Evolutionary conservation across 225 moss, liverwort and hornwort species (phyloP), one percentile per base, ranked within the genome.

Genomic region (Anthoceros angustus): DNA sequence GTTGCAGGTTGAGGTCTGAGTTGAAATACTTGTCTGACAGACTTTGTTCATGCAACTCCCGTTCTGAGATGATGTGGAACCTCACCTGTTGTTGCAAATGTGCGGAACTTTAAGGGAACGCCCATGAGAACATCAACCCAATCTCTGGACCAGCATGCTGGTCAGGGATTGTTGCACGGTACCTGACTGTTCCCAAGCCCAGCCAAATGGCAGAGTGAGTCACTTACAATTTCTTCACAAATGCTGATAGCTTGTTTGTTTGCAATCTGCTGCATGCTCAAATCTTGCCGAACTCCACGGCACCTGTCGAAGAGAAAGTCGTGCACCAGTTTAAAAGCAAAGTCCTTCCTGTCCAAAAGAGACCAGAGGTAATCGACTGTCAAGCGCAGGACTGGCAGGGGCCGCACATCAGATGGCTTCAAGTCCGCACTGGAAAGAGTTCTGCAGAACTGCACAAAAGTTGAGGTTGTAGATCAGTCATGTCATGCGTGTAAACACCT

Each of bases 301-400:
- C 90, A 88, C 62, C 94, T 86, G 67, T 95, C 94, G 39, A 95
- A 95, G 40, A 90, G 86, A 65, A 95, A 95, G 39, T 85, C 76
- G 66, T 95, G 94, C 2, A 90, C 86, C 62, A 85, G 73, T 71
- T 95, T 84, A 66, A 90, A 95, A 50, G 84, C 40, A 67, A 73
- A 80, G 68, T 95, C 94, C 25, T 78, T 77, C 63, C 87, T 80
- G 70, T 90, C 94, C 71, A 90, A 75, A 77, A 95, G 80, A 14
- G 81, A 77, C 77, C 90, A 70, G 50, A 95, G 75, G 76, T 95
- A 90, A 50, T 90, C 84, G 62, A 85, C 76, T 25, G 94, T 95
- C 66, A 79, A 81, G 84, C 88, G 86, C 67, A 95, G 71, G 61
- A 95, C 90, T 70, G 77, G 80, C 64, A 90, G 83, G 43, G 94